Base-by-base conservation (phyloP, 2,329 filamentous ascomycete genomes). In the Septoria linicola region DNA sequence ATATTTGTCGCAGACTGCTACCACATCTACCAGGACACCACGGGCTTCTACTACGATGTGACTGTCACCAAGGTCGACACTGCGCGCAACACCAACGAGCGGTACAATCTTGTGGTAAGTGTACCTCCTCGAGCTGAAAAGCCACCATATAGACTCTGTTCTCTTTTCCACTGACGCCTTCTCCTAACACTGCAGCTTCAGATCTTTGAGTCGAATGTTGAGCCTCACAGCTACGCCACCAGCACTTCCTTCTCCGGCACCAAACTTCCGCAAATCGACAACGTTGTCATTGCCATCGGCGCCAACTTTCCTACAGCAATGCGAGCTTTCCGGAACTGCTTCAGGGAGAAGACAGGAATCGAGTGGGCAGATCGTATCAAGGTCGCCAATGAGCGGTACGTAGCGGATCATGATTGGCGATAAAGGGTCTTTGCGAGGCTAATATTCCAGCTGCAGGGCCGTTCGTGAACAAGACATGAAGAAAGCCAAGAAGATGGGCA, bases 131-230 rank as follows among this genome's bases (percentile, higher is more conserved):
- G 27, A 30, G 13, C 13, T 30, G n/a, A 30, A 27, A 16, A 17
- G 14, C 16, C n/a, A 13, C 19, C 11, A 40, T 30, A 49, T 25
- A 49, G 4, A n/a, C n/a, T n/a, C n/a, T n/a, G n/a, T n/a, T 25
- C 17, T 23, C 25, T 2, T 21, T 34, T 25, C 25, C 27, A 34
- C 53, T 30, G 32, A 49, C 30, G 30, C 59, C 62, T 55, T 45
- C 60, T 48, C 51, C 47, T 55, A 23, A 60, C 58, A 57, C 50
- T 54, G 19, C 54, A 61, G 46, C 51, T 65, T 23, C 56, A 89
- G 84, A 74, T 91, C 43, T 88, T 82, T 71, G 81, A 89, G 66
- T 85, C 83, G 4, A 76, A 81, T 53, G 71, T 76, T 8, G 69
- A 71, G 11, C 84, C 84, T 0, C 73, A 72, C 52, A 76, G 80